A percentile compares a stretch with the other conserved stretches of the same genome.
Conservation (phyloP, 176 grass and related monocot genomes). For the Rhynchospora breviuscula region DNA sequence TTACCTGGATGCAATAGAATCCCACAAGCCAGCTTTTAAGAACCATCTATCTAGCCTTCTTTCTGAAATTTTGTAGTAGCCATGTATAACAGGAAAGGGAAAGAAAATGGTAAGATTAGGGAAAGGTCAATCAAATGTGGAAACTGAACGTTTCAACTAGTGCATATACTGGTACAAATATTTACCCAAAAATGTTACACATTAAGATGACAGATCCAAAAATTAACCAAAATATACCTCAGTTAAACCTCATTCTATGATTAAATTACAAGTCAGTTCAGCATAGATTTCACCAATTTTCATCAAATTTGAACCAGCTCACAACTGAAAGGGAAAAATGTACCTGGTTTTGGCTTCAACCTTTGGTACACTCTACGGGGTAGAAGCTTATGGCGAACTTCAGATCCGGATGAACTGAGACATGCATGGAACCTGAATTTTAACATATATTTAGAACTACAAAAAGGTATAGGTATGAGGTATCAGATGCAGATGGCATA, state of each 20-base stretch:
- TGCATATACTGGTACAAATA: neutral
- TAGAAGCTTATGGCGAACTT: conserved; percentile 16
- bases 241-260: conserved; percentile 5
- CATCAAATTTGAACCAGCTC: neutral
- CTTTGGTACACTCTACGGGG: conserved; percentile 10
- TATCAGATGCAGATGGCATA: neutral
- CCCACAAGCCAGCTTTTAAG: conserved; percentile 90
- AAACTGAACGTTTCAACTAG: neutral
- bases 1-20: conserved; percentile 87
- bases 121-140: neutral
- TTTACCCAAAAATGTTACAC: neutral
- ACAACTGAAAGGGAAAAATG: conserved; percentile 3
- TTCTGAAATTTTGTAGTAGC: conserved; percentile 12
- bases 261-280: conserved; percentile 4
- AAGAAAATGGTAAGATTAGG: neutral
- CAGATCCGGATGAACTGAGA: neutral
- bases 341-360: conserved; percentile 22
- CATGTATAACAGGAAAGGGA: neutral
- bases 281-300: neutral
- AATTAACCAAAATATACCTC: neutral
- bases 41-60: conserved; percentile 27
- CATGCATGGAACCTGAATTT: conserved; percentile 11
- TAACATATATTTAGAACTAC: neutral
- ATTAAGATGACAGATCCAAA: neutral
- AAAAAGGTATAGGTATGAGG: neutral